Evolutionary conservation across 805 yeast species (phyloP), one percentile per base, ranked within the genome.

Genomic region (Metschnikowia rubicola): DNA sequence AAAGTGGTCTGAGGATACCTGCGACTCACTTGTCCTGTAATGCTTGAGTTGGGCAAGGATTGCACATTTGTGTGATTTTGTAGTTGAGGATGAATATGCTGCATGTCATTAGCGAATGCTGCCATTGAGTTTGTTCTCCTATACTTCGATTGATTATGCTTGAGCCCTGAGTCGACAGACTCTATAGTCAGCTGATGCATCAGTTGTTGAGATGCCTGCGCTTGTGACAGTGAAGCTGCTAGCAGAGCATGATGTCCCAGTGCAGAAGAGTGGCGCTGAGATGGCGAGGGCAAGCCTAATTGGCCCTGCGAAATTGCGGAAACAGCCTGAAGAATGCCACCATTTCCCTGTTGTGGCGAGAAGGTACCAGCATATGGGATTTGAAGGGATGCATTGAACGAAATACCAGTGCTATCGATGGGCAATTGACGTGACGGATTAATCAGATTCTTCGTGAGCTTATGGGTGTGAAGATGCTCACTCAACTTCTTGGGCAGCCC

Each of bases 401-500:
- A 61, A 32, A 64, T 62, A 21, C 73, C 73, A 44, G 59, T 60
- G 1, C 74, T 70, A 51, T 71, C 74, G 12, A 68, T 60, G 1
- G 74, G 71, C 7, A 60, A 63, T 45, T 65, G 55, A 37, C 81
- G 58, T 31, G 73, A 57, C 32, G 69, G 63, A 51, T 77, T 77
- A 35, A 70, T 61, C 28, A 74, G 64, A 8, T 65, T 67, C 43
- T 62, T 68, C 29, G 61, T 61, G 48, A 78, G 66, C 61, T 76
- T 77, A 55, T 80, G 84, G 3, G 83, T 78, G 52, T 74, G 72
- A 52, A 80, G 62, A 57, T 80, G 84, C 58, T 79, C 84, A 41
- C 74, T 73, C 35, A 80, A 64, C 57, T 80, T 80, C 67, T 80
- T 80, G 28, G 84, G 84, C 26, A 79, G 74, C 0, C 84, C 84